These are phyloP conservation scores for Coemansia sp. DNA, from an alignment of 192 early-diverging fungal species.

Conservation along the genomic window DNA sequence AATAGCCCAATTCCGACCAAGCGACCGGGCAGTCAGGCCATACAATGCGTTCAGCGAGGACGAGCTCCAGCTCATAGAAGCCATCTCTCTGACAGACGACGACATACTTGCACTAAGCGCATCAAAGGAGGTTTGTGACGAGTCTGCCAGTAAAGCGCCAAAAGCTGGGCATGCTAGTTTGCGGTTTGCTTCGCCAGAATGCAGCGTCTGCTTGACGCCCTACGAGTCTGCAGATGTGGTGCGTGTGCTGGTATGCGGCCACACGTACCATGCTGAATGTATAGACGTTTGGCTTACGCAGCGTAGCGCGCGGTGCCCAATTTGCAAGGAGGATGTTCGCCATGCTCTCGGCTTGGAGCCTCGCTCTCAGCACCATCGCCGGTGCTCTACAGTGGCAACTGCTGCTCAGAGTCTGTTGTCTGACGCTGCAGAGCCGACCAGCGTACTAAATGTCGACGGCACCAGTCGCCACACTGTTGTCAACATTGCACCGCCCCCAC, in stretches of 20 bases:
- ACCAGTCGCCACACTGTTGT: conserved; percentile 6
- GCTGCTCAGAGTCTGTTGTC: background rate
- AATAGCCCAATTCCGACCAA: conserved; percentile 24
- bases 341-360: conserved; percentile 24
- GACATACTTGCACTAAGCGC: conserved; percentile 18
- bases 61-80: conserved; percentile 36
- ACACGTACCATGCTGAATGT: conserved; percentile 63
- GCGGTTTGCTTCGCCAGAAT: conserved; percentile 51
- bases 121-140: background rate
- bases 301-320: conserved; percentile 39
- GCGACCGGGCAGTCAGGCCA: conserved; percentile 26
- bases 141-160: background rate
- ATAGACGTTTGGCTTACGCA: conserved; percentile 57
- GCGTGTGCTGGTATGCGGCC: conserved; percentile 59
- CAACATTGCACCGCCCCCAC: conserved; percentile 13
- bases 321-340: conserved; percentile 37
- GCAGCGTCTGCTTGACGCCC: conserved; percentile 62
- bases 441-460: background rate
- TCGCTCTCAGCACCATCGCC: background rate
- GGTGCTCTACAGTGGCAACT: background rate
- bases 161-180: background rate
- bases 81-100: conserved; percentile 9
- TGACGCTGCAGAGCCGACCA: background rate
- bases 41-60: conserved; percentile 40
- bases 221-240: conserved; percentile 57